A percentile compares a stretch with the other conserved stretches of the same genome.
Conservation (phyloP, 768 basidiomycete genomes). For the Hygrocybe punicea region DNA sequence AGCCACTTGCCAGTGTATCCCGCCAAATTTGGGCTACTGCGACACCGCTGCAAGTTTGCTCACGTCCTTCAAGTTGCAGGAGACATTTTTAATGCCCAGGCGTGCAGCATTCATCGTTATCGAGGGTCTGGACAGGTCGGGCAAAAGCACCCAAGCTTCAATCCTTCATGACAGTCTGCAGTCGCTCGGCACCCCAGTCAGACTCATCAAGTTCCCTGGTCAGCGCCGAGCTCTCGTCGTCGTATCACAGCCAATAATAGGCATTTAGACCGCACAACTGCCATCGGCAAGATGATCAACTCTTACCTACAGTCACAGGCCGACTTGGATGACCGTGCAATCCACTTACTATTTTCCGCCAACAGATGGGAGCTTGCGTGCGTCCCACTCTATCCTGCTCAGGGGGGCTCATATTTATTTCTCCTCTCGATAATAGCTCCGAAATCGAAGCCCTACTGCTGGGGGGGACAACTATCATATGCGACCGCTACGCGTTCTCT, state of each 20-base stretch:
- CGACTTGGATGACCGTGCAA: constrained; percentile 86
- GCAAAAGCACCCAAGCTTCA: constrained; percentile 86
- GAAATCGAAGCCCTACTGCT: constrained; percentile 58
- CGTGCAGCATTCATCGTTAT: constrained; percentile 87
- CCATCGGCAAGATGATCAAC: constrained; percentile 92
- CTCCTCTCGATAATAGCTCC: constrained; percentile 37
- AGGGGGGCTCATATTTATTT: neutral
- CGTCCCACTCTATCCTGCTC: constrained; percentile 19
- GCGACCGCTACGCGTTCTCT: constrained; percentile 95
- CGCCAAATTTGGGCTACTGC: too few relatives aligned
- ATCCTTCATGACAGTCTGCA: constrained; percentile 56
- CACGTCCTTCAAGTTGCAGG: too few relatives aligned
- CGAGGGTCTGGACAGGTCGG: constrained; percentile 93
- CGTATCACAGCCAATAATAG: neutral
- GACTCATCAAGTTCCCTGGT: constrained; percentile 90
- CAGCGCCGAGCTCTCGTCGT: constrained; percentile 14
- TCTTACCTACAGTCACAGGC: constrained; percentile 79
- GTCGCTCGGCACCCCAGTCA: constrained; percentile 42
- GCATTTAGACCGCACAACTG: constrained; percentile 76
- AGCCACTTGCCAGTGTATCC: too few relatives aligned
- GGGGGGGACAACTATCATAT: constrained; percentile 70
- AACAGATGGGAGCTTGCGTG: constrained; percentile 96
- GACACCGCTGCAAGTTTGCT: too few relatives aligned
- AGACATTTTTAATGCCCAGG: too few relatives aligned
- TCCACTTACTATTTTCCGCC: constrained; percentile 93